These are phyloP conservation scores for Thymus mandschuricus DNA, from an alignment of 257 asterid species.

Conservation along the genomic window DNA sequence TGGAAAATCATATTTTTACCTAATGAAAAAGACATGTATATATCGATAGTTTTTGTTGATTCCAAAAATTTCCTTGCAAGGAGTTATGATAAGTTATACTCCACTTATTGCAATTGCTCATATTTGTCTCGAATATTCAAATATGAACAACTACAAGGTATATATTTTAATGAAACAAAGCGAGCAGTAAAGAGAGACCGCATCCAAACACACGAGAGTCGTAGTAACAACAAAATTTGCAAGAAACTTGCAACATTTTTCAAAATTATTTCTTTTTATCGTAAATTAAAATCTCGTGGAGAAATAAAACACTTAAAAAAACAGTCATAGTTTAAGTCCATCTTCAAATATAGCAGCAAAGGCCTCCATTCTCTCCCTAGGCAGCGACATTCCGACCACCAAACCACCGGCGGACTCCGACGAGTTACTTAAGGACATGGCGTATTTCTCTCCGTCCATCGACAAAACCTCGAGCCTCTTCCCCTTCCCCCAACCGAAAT, in stretches of 20 bases:
- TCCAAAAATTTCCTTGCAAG: too few relatives aligned
- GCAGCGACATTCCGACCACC: conserved; percentile 46
- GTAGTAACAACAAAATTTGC: neutral
- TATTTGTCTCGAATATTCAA: too few relatives aligned
- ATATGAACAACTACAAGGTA: too few relatives aligned
- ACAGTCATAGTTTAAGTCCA: neutral
- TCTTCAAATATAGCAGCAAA: conserved; percentile 30
- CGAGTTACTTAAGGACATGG: conserved; percentile 37
- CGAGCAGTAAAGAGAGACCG: too few relatives aligned
- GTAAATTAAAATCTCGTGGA: neutral
- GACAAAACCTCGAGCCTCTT: conserved; percentile 38
- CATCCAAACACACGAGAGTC: too few relatives aligned
- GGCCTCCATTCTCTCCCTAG: conserved; percentile 42
- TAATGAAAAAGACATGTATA: too few relatives aligned
- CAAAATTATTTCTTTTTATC: too few relatives aligned
- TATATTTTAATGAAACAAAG: too few relatives aligned
- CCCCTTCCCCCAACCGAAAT: conserved; percentile 54
- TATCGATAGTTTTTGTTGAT: too few relatives aligned
- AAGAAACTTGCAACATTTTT: neutral
- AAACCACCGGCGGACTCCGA: conserved; percentile 41
- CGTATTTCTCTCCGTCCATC: conserved; percentile 30
- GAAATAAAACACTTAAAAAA: neutral
- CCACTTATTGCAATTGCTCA: too few relatives aligned
- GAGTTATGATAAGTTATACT: too few relatives aligned
- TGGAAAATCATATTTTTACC: too few relatives aligned